Conservation (phyloP, 352 stramenopile species). For the Phytophthora pluvialis region DNA sequence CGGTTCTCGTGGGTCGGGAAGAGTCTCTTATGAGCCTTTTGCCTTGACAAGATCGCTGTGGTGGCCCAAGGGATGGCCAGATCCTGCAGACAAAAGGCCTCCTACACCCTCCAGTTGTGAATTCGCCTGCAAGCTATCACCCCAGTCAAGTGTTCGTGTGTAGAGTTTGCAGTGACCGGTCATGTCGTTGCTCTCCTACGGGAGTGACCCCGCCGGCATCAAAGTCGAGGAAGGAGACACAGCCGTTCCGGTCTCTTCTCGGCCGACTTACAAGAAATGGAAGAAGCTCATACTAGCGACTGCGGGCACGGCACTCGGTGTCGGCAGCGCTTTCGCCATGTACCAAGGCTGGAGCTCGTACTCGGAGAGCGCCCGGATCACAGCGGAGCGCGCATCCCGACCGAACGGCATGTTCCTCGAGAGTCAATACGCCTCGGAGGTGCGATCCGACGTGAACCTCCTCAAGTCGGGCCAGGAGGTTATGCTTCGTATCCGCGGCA, state of each 20-base stretch:
- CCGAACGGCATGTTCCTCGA: conserved; percentile 26
- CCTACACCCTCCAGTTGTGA: conserved; percentile 19
- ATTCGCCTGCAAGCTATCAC: conserved; percentile 26
- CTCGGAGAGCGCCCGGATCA: background rate
- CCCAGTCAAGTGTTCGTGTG: conserved; percentile 9
- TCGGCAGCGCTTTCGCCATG: conserved; percentile 25
- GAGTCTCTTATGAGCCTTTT: conserved; percentile 23
- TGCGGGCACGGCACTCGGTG: conserved; percentile 19
- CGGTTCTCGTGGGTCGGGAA: conserved; percentile 22
- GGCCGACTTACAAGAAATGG: conserved; percentile 17
- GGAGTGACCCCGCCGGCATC: conserved; percentile 18
- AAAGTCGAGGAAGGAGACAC: conserved; percentile 14
- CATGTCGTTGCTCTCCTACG: conserved; percentile 33
- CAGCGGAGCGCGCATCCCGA: conserved; percentile 4
- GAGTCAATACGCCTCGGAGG: conserved; percentile 26
- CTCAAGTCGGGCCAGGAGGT: conserved; percentile 24
- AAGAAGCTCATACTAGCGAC: conserved; percentile 18
- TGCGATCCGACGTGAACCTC: conserved; percentile 10
- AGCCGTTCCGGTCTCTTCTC: background rate
- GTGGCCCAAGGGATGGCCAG: background rate
- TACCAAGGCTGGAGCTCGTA: conserved; percentile 30
- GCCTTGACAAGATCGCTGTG: conserved; percentile 14
- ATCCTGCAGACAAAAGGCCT: background rate
- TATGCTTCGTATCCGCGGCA: conserved; percentile 33
- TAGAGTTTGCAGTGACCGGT: conserved; percentile 18